Base-by-base conservation (phyloP, 2,329 filamentous ascomycete genomes). In the Colletotrichum lentis region DNA sequence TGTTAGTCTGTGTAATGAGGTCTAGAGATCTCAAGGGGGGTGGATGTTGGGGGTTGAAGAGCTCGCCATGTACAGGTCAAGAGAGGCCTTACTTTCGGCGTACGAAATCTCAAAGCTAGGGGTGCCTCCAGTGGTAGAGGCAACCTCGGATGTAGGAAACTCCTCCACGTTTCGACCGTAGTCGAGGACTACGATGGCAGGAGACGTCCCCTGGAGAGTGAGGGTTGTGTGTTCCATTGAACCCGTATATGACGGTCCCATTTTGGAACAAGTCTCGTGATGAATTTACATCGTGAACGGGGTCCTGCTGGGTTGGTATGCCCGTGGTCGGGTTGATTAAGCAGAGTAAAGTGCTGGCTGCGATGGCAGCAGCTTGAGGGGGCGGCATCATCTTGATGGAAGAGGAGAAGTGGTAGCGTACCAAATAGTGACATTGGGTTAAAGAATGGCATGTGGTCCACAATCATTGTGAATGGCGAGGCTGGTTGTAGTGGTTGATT, bases 101-200 rank as follows among this genome's bases (percentile, higher is more conserved):
- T 54, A 69, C 1, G 62, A 49, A 8, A 58, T 27, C n/a, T 69
- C 62, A 4, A 69, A 50, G 18, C n/a, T 20, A 1, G 67, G 66
- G 0, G 53, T 57, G n/a, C 62, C 53, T 3, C 62, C 67, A 20
- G 67, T 54, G 24, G 53, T 24, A n/a, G 67, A 54, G 5, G 62
- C 3, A 2, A 69, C 47, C 24, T 67, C 67, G 10, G 67, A 62
- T 5, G 57, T 69, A 7, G 57, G 53, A 7, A 62, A 24, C 2
- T 57, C 62, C 39, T 69, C 62, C 8, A 66, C 41, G 12, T 62
- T 67, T 2, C 39, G 43, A 4, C 62, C 52, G 49, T 46, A 57
- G 24, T 69, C 66, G 46, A 69, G 46, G 11, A 62, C 22, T 20
- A 66, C 44, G 18, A 62, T 20, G n/a, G 56, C 37, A 22, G 39